Percentiles rank a stretch among this genome's conserved stretches.
These are phyloP conservation scores for Hyaloscypha hepaticicola DNA, from an alignment of 495 filamentous ascomycete species.

Conservation along the genomic window DNA sequence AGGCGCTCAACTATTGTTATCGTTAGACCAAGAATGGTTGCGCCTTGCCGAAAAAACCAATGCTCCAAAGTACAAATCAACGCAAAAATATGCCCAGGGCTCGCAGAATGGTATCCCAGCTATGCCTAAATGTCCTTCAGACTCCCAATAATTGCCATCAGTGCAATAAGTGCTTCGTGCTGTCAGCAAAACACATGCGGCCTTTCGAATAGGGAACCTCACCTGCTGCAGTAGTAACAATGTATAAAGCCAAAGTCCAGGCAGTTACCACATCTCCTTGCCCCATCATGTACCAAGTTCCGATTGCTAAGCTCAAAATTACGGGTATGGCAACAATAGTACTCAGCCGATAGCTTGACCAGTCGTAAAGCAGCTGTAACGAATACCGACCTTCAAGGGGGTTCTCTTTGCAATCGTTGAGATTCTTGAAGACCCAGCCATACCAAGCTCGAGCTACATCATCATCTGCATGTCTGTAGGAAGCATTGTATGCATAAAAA, in stretches of 20 bases:
- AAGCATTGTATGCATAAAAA: constrained; percentile 26
- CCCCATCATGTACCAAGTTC: constrained; percentile 24
- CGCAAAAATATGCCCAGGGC: constrained; percentile 3
- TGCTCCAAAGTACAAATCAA: background rate
- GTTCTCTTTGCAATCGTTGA: constrained; percentile 24
- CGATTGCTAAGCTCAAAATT: constrained; percentile 15
- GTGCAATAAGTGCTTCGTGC: constrained; percentile 22
- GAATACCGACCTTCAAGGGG: constrained; percentile 25
- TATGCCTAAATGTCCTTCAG: constrained; percentile 26
- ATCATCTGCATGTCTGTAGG: constrained; percentile 19
- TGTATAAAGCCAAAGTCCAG: constrained; percentile 24
- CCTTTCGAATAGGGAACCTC: background rate
- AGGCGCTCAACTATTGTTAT: background rate
- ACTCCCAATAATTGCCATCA: constrained; percentile 27
- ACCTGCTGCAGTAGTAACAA: constrained; percentile 29
- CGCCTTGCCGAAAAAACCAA: background rate
- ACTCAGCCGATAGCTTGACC: constrained; percentile 26
- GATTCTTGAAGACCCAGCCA: constrained; percentile 27
- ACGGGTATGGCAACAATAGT: constrained; percentile 16
- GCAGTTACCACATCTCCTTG: constrained; percentile 25
- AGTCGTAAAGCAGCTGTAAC: constrained; percentile 24
- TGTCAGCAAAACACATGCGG: background rate
- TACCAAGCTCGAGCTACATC: constrained; percentile 27
- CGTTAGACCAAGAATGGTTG: background rate
- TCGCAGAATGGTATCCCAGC: constrained; percentile 28